Conservation (phyloP, 164 flowering plant species). For the Stephania yunnanensis region DNA sequence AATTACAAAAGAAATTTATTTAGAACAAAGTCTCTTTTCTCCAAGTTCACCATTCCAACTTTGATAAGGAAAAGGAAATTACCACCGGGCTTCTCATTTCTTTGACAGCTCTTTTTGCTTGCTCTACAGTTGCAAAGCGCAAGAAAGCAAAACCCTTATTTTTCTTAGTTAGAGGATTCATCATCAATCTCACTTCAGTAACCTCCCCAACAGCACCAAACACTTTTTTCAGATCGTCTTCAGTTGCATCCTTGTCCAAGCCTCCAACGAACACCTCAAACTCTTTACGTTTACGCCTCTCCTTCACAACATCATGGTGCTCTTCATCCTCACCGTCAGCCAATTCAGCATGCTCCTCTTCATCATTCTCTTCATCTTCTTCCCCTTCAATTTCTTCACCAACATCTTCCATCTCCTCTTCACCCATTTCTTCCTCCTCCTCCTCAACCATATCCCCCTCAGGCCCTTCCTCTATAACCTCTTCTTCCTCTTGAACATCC, state of each 20-base stretch:
- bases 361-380: slow-evolving; percentile 47
- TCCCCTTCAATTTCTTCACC: slow-evolving; percentile 56
- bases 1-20: slow-evolving; percentile 13
- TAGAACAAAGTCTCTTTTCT: background rate
- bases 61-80: slow-evolving; percentile 20
- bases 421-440: slow-evolving; percentile 48
- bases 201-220: slow-evolving; percentile 77
- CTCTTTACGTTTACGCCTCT: slow-evolving; percentile 93
- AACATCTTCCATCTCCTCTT: slow-evolving; percentile 57
- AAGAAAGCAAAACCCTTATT: slow-evolving; percentile 96
- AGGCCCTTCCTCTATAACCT: slow-evolving; percentile 43
- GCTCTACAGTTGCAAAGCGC: slow-evolving; percentile 90
- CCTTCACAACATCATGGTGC: slow-evolving; percentile 79
- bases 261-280: slow-evolving; percentile 97
- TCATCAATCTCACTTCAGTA: slow-evolving; percentile 85
- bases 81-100: slow-evolving; percentile 86
- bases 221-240: slow-evolving; percentile 72
- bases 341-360: slow-evolving; percentile 34
- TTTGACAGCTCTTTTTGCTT: slow-evolving; percentile 77
- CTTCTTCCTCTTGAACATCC: slow-evolving; percentile 47
- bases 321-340: slow-evolving; percentile 66
- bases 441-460: slow-evolving; percentile 53
- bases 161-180: slow-evolving; percentile 88
- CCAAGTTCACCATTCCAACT: slow-evolving; percentile 2
- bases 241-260: slow-evolving; percentile 88